These are phyloP conservation scores for Chrysoporthe cubensis DNA, from an alignment of 2,329 filamentous ascomycete genomes.

Conservation along the genomic window DNA sequence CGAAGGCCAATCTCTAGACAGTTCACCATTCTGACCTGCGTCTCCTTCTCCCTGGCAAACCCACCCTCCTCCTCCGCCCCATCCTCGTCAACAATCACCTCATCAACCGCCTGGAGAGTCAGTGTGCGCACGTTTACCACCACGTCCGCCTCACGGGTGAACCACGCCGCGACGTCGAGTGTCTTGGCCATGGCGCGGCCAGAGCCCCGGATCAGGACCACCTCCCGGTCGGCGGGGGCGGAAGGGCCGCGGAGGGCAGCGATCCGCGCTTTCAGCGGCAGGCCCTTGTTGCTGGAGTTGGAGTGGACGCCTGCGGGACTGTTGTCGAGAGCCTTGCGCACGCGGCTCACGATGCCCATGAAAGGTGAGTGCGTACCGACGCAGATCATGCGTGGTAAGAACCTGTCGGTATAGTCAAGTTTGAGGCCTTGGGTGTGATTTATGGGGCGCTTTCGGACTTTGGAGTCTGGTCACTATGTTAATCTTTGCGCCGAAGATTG, in stretches of 20 bases:
- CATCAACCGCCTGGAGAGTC: conserved; percentile 69
- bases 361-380: conserved; percentile 68
- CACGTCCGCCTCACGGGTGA: conserved; percentile 64
- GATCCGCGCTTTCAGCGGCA: conserved; percentile 52
- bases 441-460: conserved; percentile 54
- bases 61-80: conserved; percentile 30
- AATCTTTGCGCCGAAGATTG: conserved; percentile 23
- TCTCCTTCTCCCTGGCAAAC: conserved; percentile 39
- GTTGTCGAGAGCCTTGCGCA: conserved; percentile 64
- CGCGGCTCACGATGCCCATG: conserved; percentile 68
- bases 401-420: conserved; percentile 4
- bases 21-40: conserved; percentile 53
- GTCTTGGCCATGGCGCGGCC: conserved; percentile 69
- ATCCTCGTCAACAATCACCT: conserved; percentile 55
- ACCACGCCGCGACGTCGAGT: conserved; percentile 65
- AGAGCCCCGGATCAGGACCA: conserved; percentile 62
- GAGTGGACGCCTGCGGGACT: conserved; percentile 51
- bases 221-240: conserved; percentile 38
- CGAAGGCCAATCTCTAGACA: conserved; percentile 54
- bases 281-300: conserved; percentile 46
- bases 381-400: conserved; percentile 56
- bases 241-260: conserved; percentile 38
- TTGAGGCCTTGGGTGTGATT: conserved; percentile 41
- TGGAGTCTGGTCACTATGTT: conserved; percentile 45
- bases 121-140: conserved; percentile 63